phyloP scores from a whole-genome alignment of 805 yeast species.

The Wickerhamiella kurtzmanii region DNA sequence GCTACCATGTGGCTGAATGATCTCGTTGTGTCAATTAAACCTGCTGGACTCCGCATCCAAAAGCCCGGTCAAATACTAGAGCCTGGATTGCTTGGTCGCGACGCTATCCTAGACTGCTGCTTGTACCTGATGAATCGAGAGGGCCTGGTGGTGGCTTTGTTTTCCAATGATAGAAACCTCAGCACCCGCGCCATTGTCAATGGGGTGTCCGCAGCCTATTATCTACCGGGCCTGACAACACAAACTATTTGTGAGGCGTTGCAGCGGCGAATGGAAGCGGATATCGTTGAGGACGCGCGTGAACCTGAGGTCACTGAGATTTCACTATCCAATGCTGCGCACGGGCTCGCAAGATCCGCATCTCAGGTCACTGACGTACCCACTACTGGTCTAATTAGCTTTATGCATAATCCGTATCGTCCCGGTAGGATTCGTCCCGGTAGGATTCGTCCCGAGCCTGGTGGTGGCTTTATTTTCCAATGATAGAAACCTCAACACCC shows the following conservation, averaged over 20 bases:
- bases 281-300: neutral
- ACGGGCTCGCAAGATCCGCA: too few species aligned
- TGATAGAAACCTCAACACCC: conserved; percentile 70
- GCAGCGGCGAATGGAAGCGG: neutral
- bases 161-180: conserved; percentile 75
- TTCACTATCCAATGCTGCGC: neutral
- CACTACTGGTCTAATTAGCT: too few species aligned
- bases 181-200: conserved; percentile 66
- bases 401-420: too few species aligned
- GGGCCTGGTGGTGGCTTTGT: conserved; percentile 33
- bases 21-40: conserved; percentile 38
- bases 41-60: conserved; percentile 48
- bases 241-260: conserved; percentile 23
- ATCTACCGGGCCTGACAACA: conserved; percentile 35
- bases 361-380: too few species aligned
- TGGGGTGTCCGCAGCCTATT: conserved; percentile 41
- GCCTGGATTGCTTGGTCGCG: conserved; percentile 43
- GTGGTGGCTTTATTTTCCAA: conserved; percentile 52
- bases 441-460: too few species aligned
- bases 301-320: neutral
- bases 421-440: too few species aligned
- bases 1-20: conserved; percentile 70
- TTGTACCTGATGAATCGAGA: conserved; percentile 38
- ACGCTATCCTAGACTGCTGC: conserved; percentile 77
- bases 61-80: conserved; percentile 41